Base-by-base conservation (phyloP, 2,329 filamentous ascomycete species). In the Xenoacremonium recifei region DNA sequence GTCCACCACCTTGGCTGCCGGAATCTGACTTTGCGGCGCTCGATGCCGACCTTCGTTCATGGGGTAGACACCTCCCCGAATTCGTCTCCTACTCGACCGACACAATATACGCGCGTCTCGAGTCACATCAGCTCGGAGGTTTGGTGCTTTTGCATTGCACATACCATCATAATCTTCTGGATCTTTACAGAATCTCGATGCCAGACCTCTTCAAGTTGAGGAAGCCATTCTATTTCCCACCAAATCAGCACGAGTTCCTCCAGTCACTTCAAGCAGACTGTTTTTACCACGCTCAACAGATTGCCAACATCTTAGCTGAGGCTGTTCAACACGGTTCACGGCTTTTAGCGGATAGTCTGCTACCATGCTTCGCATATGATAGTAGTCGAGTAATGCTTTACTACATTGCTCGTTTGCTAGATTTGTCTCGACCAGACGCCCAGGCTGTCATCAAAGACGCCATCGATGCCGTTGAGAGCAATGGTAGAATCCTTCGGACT, bases 301-400 rank as follows among this genome's bases (percentile, higher is more conserved):
- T 69, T 25, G 60, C 68, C 3, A 54, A 54, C 6, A 68, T 70
- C 16, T 44, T 70, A 15, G 62, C 64, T 6, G 65, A 70, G 39
- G 65, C 68, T 6, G 63, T 64, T 3, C 62, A 65, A 27, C 68
- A 72, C 45, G 71, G 69, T 12, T 53, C 61, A 5, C 54, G 64
- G 4, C 63, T 69, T 25, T 48, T 74, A 18, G 68, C 69, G 0
- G 71, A 74, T 34, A 70, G 67, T 33, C 55, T 72, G 53, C 59
- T 72, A 21, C 70, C 70, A 2, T 71, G 69, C 13, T 73, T 73
- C 44, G 64, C 68, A 2, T 73, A 72, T 48, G 70, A 73, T 40
- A 72, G 70, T 47, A 72, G 67, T 36, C 63, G 71, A 4, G 66
- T 72, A 27, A 72, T 74, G 66, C 51, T 74, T 2, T 73, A 74